Percentiles rank a stretch among this genome's conserved stretches.
These are phyloP conservation scores for Flagelloscypha sp. DNA, from an alignment of 768 basidiomycete genomes.

Conservation along the genomic window DNA sequence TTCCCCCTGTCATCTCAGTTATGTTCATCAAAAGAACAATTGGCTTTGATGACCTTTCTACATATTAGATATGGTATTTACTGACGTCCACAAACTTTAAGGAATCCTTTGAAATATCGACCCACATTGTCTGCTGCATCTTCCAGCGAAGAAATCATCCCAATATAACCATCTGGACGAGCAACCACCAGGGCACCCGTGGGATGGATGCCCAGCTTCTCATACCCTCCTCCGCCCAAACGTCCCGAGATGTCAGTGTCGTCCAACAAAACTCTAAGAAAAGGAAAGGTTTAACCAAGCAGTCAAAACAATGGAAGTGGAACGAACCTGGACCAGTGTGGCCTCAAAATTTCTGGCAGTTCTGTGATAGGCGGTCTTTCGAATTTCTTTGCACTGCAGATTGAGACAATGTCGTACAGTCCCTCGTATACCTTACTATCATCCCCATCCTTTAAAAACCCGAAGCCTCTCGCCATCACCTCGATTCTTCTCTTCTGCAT, in stretches of 20 bases:
- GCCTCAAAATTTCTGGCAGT: constrained; percentile 36
- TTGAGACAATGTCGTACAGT: constrained; percentile 38
- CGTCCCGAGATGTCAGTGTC: constrained; percentile 36
- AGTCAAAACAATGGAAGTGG: not conserved
- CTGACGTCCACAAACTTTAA: constrained; percentile 12
- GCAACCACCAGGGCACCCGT: constrained; percentile 46
- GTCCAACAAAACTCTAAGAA: constrained; percentile 49
- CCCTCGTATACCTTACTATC: constrained; percentile 20
- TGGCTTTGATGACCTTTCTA: constrained; percentile 1
- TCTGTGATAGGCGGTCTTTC: constrained; percentile 34
- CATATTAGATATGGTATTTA: constrained; percentile 1
- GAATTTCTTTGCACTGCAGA: constrained; percentile 30
- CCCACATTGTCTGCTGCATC: constrained; percentile 29
- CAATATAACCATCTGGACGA: constrained; percentile 62
- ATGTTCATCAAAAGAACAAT: constrained; percentile 1
- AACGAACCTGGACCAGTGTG: constrained; percentile 55
- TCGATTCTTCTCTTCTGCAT: constrained; percentile 24
- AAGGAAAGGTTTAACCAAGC: not conserved
- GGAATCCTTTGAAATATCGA: constrained; percentile 42
- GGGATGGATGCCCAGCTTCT: constrained; percentile 41
- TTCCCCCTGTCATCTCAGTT: too few relatives aligned
- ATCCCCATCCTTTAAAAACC: constrained; percentile 17
- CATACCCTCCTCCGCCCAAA: constrained; percentile 48
- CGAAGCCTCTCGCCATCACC: constrained; percentile 16
- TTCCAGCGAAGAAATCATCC: constrained; percentile 42